Evolutionary conservation across 176 grass and related monocot genomes (phyloP), one percentile per base, ranked within the genome.

Genomic region (Raddia guianensis): DNA sequence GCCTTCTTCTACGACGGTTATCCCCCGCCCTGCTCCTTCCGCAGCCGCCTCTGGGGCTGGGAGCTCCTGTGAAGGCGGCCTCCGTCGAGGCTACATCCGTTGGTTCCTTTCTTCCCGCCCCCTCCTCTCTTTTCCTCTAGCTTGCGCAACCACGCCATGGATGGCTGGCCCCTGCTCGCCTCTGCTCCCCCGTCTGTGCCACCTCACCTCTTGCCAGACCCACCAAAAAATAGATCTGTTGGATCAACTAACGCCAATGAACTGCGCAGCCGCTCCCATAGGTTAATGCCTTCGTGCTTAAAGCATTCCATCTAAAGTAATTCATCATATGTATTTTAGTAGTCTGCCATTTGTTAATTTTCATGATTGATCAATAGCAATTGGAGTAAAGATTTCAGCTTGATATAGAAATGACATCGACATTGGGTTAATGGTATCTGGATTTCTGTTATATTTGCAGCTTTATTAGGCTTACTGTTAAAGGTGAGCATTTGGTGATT

Each of bases 241-340:
- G 97, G 93, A 78, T 88, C 93, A 59, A 99, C 97, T 4, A 91
- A 76, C 88, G 90, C 77, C 12, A 99, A 99, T 35, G 90, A 99
- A 79, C 89, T 91, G 32, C 95, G 97, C 72, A 99, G 93, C 77
- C 97, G 97, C 18, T 99, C 97, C 64, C 97, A 99, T 49, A 71
- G 90, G 93, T 95, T 75, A 82, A 68, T 12, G 1, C 63, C 35
- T 27, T 61, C 35, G 45, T 19, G 9, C 53, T 89, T 76, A 0
- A 7, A 19, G 0, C 63, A 52, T 56, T 66, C 59, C 4, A 60
- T 54, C 52, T 54, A 54, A 37, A 54, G 46, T 68, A 74, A 68
- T 80, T 80, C 35, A 73, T 11, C 63, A 60, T 63, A 52, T 77
- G 77, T 48, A 77, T 62, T 16, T 2, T 3, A 70, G 56, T 49